Conservation (phyloP, 2,329 filamentous ascomycete species). For the Claviceps sp. region DNA sequence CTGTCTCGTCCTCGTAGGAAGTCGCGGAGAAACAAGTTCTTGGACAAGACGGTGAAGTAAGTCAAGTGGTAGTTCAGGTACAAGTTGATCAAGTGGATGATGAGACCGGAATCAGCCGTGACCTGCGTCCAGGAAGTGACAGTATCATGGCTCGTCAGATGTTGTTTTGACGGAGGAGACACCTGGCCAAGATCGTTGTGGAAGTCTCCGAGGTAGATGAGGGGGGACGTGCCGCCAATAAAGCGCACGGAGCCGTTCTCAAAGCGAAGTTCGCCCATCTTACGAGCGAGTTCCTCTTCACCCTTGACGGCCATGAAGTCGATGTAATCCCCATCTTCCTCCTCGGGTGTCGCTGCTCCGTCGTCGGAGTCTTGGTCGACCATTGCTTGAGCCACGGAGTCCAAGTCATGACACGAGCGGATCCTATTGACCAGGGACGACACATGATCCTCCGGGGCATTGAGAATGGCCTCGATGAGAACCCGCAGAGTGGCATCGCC, state of each 20-base stretch:
- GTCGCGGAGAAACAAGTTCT: constrained; percentile 73
- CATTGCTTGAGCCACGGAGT: constrained; percentile 40
- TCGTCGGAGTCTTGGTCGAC: constrained; percentile 25
- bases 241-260: constrained; percentile 82
- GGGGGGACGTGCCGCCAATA: constrained; percentile 85
- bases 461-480: constrained; percentile 84
- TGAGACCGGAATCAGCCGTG: constrained; percentile 63
- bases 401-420: constrained; percentile 64
- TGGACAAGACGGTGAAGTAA: constrained; percentile 86
- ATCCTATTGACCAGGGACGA: constrained; percentile 72
- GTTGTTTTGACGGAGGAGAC: constrained; percentile 31
- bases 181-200: constrained; percentile 20
- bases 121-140: constrained; percentile 80
- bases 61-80: constrained; percentile 98
- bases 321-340: constrained; percentile 26
- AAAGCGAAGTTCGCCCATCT: constrained; percentile 81
- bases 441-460: constrained; percentile 79
- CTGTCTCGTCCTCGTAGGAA: constrained; percentile 58
- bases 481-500: constrained; percentile 79
- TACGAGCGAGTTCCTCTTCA: constrained; percentile 75
- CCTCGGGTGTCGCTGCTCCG: constrained; percentile 17
- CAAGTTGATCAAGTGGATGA: constrained; percentile 85
- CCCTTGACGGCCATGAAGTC: constrained; percentile 31
- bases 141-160: constrained; percentile 47
- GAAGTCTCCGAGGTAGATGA: constrained; percentile 61